Evolutionary conservation across 495 filamentous ascomycete species (phyloP).

Genomic region (Penicillium verhagenii): DNA sequence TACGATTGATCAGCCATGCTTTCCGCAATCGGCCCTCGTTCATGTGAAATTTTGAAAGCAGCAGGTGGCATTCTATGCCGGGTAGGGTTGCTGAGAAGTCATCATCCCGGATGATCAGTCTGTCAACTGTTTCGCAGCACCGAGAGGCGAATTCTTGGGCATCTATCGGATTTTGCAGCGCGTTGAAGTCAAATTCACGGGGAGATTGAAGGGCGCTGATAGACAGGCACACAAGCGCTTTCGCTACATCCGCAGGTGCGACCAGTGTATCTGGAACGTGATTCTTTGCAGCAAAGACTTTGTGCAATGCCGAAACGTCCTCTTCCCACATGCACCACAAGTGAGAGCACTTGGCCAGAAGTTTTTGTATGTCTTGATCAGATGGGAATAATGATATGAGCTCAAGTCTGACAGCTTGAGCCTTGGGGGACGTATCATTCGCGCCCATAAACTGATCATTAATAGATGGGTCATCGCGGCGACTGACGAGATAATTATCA

Average conservation of each 20-base stretch:
- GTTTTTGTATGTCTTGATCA: constrained; percentile 21
- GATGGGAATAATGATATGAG: constrained; percentile 38
- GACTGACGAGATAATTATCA: constrained; percentile 39
- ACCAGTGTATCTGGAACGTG: constrained; percentile 9
- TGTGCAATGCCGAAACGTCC: constrained; percentile 24
- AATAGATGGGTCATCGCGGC: constrained; percentile 24
- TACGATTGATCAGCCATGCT: constrained; percentile 48
- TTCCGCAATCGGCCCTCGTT: constrained; percentile 52
- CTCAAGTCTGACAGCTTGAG: constrained; percentile 21
- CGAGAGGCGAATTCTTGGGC: constrained; percentile 27
- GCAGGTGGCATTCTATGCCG: constrained; percentile 49
- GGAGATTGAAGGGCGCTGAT: constrained; percentile 36
- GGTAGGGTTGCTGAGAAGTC: constrained; percentile 48
- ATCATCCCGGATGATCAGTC: constrained; percentile 46
- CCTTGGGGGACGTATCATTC: constrained; percentile 30
- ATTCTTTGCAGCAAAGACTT: constrained; percentile 1
- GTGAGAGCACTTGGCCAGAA: constrained; percentile 27
- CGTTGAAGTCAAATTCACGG: constrained; percentile 21
- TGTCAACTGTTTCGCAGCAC: constrained; percentile 38
- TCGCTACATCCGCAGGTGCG: constrained; percentile 35
- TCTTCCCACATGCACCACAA: constrained; percentile 34
- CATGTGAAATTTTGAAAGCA: constrained; percentile 46
- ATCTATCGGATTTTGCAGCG: constrained; percentile 23
- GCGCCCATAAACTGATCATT: constrained; percentile 27
- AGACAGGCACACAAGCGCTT: constrained; percentile 35